A percentile compares a stretch with the other conserved stretches of the same genome.
These are phyloP conservation scores for Heliocybe sulcata DNA, from an alignment of 1,284 basidiomycete genomes.

Conservation along the genomic window DNA sequence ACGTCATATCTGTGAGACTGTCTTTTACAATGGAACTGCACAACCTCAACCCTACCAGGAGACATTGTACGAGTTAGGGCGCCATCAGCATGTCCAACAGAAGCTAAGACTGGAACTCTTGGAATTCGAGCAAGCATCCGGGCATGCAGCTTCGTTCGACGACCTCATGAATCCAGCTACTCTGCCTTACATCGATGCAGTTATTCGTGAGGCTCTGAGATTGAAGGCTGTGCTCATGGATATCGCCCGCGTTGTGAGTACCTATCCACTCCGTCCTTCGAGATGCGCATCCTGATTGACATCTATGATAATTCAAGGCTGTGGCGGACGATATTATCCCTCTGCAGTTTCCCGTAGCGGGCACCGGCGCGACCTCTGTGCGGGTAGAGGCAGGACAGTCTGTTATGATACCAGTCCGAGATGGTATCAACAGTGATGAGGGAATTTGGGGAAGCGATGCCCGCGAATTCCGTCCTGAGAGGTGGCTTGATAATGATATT, in stretches of 20 bases:
- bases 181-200: slow-evolving; percentile 15
- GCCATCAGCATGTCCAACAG: slow-evolving; percentile 8
- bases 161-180: slow-evolving; percentile 9
- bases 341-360: slow-evolving; percentile 8
- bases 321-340: slow-evolving; percentile 12
- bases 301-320: slow-evolving; percentile 5
- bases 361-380: slow-evolving; percentile 3
- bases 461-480: slow-evolving; percentile 12
- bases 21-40: not conserved
- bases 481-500: slow-evolving; percentile 20
- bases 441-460: slow-evolving; percentile 15
- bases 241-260: slow-evolving; percentile 10
- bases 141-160: slow-evolving; percentile 6
- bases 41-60: not conserved
- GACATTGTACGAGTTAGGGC: slow-evolving; percentile 9
- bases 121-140: slow-evolving; percentile 1
- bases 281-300: not conserved
- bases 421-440: slow-evolving; percentile 13
- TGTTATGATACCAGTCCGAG: slow-evolving; percentile 11
- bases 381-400: slow-evolving; percentile 9
- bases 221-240: slow-evolving; percentile 12
- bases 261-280: not conserved
- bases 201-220: slow-evolving; percentile 13
- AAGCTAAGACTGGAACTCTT: slow-evolving; percentile 9
- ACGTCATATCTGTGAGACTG: slow-evolving; percentile 6